phyloP scores from a whole-genome alignment of 1,284 basidiomycete genomes.

The Ustilago curta region DNA sequence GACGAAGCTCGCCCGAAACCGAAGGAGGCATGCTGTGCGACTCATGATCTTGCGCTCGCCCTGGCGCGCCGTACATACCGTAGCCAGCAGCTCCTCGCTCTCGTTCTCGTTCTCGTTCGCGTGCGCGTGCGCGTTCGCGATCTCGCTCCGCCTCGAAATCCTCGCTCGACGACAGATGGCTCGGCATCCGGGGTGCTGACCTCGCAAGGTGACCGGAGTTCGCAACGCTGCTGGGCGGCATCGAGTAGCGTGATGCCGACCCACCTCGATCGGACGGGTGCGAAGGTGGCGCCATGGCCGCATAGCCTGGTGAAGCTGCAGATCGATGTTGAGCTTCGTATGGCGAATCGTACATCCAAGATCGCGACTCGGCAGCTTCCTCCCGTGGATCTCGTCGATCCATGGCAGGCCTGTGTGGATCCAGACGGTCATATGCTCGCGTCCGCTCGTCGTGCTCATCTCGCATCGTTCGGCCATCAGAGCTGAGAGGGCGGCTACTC shows the following conservation, averaged over 20 bases:
- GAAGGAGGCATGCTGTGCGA: constrained; percentile 42
- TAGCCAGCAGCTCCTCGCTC: constrained; percentile 26
- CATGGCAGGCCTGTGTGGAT: constrained; percentile 11
- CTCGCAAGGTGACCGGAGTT: constrained; percentile 23
- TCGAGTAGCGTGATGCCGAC: constrained; percentile 38
- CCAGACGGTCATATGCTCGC: constrained; percentile 23
- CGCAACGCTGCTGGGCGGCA: constrained; percentile 28
- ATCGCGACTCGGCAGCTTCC: constrained; percentile 17
- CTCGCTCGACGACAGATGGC: constrained; percentile 21
- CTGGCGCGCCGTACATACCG: constrained; percentile 23
- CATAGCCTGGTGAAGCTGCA: constrained; percentile 29
- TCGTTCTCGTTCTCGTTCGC: constrained; percentile 23
- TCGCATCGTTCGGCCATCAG: constrained; percentile 12
- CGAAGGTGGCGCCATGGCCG: constrained; percentile 42
- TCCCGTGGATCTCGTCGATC: constrained; percentile 26
- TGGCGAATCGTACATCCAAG: constrained; percentile 39
- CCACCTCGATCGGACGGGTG: constrained; percentile 34
- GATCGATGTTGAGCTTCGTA: constrained; percentile 37
- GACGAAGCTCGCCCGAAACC: constrained; percentile 26
- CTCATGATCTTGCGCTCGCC: constrained; percentile 29
- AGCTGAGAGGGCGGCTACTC: constrained; percentile 14
- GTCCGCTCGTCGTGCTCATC: constrained; percentile 18
- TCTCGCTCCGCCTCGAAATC: constrained; percentile 20
- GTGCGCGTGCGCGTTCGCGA: constrained; percentile 29
- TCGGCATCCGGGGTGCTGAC: constrained; percentile 22